Evolutionary conservation across 371 early-diverging fungal species (phyloP), one percentile per base, ranked within the genome.

Genomic region (Lichtheimia hyalospora): DNA sequence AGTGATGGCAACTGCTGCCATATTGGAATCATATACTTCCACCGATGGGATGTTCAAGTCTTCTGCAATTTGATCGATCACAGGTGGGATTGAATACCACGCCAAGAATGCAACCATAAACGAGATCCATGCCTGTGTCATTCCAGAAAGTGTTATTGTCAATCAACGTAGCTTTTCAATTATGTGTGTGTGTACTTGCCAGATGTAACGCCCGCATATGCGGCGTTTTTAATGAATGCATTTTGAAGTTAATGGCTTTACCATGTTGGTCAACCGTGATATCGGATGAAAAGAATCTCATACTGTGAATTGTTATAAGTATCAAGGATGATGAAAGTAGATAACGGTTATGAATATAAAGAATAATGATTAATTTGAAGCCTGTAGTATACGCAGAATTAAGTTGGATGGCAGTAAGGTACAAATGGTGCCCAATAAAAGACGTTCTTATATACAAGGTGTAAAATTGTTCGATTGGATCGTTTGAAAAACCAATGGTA

Each of bases 81-180:
- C 65, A 8, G 86, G 85, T 27, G 83, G 70, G 46, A 83, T 69
- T n/a, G 88, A 81, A 50, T 84, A 87, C 86, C 88, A 86, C 7
- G 78, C 67, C 39, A 70, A 73, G 61, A 85, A 75, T 10, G 75
- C 70, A 10, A 71, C 65, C 51, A 49, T 61, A 13, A 73, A 66
- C 13, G 70, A 73, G 15, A 69, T 54, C 71, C 75, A 73, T 25
- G 60, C 61, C 63, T 72, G 61, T 54, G 61, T 63, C 6, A 23
- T 13, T n/a, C n/a, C n/a, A n/a, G n/a, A n/a, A n/a, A n/a, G n/a
- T n/a, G n/a, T n/a, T n/a, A n/a, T n/a, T n/a, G n/a, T n/a, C n/a
- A n/a, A n/a, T n/a, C n/a, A n/a, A n/a, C n/a, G n/a, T 21, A 48
- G 39, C 3, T 50, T 14, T 41, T 18, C 12, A 6, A 14, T 23